Percentiles rank a stretch among this genome's conserved stretches.
phyloP scores from a whole-genome alignment of 2,329 filamentous ascomycete genomes.

The Ophiosphaerella narmari region DNA sequence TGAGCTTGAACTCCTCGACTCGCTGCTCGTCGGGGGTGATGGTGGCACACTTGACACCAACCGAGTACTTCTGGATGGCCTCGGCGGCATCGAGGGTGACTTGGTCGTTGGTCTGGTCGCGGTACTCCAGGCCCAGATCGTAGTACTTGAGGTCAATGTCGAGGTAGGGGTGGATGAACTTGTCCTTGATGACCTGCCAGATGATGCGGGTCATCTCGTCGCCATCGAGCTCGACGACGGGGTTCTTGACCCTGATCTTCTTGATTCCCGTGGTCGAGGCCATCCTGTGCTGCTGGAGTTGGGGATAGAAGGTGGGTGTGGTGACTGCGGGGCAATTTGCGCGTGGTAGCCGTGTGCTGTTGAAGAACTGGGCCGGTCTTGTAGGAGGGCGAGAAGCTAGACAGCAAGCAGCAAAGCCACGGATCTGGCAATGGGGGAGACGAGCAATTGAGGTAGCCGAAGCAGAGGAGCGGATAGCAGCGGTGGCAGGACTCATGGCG shows the following conservation, averaged over 20 bases:
- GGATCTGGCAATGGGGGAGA: conserved; percentile 24
- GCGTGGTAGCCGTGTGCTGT: conserved; percentile 19
- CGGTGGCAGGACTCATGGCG: conserved; percentile 38
- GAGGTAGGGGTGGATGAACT: conserved; percentile 95
- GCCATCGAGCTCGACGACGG: conserved; percentile 95
- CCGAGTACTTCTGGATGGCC: conserved; percentile 98
- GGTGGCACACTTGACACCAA: conserved; percentile 98
- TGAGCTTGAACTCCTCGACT: conserved; percentile 97
- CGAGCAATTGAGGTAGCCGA: conserved; percentile 25
- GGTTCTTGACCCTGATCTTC: conserved; percentile 99
- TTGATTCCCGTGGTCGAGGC: conserved; percentile 71
- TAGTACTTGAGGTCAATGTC: conserved; percentile 99
- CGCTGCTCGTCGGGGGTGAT: conserved; percentile 97
- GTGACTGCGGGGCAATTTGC: conserved; percentile 10
- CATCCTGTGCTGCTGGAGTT: conserved; percentile 36
- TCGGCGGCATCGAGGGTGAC: conserved; percentile 94
- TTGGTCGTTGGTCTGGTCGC: conserved; percentile 94
- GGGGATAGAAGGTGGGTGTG: conserved; percentile 9
- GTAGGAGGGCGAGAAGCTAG: conserved; percentile 30
- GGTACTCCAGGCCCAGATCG: conserved; percentile 89
- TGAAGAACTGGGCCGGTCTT: conserved; percentile 28
- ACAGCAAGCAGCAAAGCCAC: conserved; percentile 37
- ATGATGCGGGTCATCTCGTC: conserved; percentile 97
- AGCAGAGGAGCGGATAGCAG: conserved; percentile 31
- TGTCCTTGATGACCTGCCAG: conserved; percentile 99